phyloP scores from a whole-genome alignment of 129 eudicot genomes.

The Tagetes erecta region DNA sequence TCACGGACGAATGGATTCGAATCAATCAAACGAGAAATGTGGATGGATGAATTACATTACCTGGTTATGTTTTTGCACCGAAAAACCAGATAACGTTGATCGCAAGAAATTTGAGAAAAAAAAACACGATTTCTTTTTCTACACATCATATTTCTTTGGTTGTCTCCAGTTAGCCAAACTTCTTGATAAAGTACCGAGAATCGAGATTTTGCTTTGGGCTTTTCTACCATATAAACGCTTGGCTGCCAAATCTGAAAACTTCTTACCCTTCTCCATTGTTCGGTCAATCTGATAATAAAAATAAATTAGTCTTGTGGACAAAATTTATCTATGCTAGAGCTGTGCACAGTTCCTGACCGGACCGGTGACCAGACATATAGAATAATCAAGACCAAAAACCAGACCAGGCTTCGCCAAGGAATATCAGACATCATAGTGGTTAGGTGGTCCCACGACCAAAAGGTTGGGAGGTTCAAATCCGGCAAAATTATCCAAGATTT shows the following conservation, averaged over 20 bases:
- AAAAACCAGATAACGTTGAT: slow-evolving; percentile 39
- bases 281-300: slow-evolving; percentile 67
- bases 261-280: slow-evolving; percentile 73
- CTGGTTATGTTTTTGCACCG: slow-evolving; percentile 24
- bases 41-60: slow-evolving; percentile 31
- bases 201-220: slow-evolving; percentile 53
- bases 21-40: slow-evolving; percentile 35
- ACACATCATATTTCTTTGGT: slow-evolving; percentile 76
- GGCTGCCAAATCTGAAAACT: slow-evolving; percentile 86
- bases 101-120: slow-evolving; percentile 15
- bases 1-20: slow-evolving; percentile 27
- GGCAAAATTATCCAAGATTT: too few relatives aligned
- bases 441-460: too few relatives aligned
- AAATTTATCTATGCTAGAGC: background rate
- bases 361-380: background rate
- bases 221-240: slow-evolving; percentile 67
- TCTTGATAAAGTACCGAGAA: slow-evolving; percentile 63
- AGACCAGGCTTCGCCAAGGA: background rate
- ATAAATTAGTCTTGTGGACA: background rate
- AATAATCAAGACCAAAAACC: background rate
- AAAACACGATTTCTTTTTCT: slow-evolving; percentile 22
- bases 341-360: background rate
- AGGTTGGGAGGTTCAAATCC: too few relatives aligned
- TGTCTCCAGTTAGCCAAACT: slow-evolving; percentile 71
- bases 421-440: too few relatives aligned